Conservation (phyloP, 2,329 filamentous ascomycete genomes). For the Nannizziopsis barbatae region DNA sequence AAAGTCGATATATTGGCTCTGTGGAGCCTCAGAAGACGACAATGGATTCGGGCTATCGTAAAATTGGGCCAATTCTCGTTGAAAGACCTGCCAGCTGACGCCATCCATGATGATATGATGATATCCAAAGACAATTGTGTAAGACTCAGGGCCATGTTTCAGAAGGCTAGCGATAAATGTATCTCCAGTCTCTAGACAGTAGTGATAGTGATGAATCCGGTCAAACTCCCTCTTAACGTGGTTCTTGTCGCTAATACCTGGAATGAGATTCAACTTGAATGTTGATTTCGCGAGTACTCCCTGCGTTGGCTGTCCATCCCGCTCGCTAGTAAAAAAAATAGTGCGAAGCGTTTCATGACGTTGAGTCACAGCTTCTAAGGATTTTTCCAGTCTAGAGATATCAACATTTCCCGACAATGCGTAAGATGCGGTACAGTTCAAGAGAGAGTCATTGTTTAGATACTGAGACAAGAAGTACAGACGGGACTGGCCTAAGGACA, state of each 20-base stretch:
- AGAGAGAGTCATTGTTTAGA: constrained; percentile 28
- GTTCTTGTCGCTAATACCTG: not conserved
- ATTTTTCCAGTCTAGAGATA: constrained; percentile 23
- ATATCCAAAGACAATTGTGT: constrained; percentile 34
- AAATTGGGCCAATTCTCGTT: constrained; percentile 32
- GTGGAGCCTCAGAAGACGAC: not conserved
- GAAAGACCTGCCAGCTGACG: constrained; percentile 34
- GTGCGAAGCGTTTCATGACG: constrained; percentile 28
- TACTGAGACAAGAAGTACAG: constrained; percentile 26
- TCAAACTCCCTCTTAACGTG: constrained; percentile 13
- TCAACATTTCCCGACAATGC: constrained; percentile 27
- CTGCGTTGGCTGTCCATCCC: constrained; percentile 8
- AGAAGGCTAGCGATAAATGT: constrained; percentile 15
- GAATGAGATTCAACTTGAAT: constrained; percentile 1
- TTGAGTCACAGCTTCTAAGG: constrained; percentile 24
- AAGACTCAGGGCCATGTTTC: constrained; percentile 10
- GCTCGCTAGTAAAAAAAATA: constrained; percentile 21
- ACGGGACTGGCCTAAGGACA: constrained; percentile 31
- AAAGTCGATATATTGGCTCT: not conserved
- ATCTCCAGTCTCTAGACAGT: constrained; percentile 31
- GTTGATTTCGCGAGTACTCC: not conserved
- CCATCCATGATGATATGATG: constrained; percentile 46
- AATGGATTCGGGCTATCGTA: not conserved
- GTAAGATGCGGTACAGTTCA: constrained; percentile 31
- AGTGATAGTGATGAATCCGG: constrained; percentile 24